Evolutionary conservation across 2,329 filamentous ascomycete species (phyloP).

Genomic region (Ceratocystiopsis minuta): DNA sequence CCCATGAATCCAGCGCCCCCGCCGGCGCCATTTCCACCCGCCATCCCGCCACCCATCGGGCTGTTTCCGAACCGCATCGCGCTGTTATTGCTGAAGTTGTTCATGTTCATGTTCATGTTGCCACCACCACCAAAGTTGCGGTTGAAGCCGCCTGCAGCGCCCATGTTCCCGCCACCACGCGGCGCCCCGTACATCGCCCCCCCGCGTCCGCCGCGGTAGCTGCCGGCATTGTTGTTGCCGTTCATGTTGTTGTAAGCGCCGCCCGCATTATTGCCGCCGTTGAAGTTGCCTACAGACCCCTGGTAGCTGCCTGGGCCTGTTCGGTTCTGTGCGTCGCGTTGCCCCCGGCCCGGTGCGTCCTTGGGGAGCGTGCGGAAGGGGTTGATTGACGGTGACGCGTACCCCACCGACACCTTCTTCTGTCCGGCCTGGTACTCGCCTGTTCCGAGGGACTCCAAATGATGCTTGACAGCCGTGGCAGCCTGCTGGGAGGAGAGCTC

Average conservation of each 20-base stretch:
- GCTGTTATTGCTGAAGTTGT: constrained; percentile 16
- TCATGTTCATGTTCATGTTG: constrained; percentile 23
- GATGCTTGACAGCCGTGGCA: constrained; percentile 67
- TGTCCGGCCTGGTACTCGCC: constrained; percentile 34
- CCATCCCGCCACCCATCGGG: constrained; percentile 29
- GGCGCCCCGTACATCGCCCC: constrained; percentile 16
- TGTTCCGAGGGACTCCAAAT: constrained; percentile 47
- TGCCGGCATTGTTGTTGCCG: constrained; percentile 26
- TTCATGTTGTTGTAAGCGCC: constrained; percentile 28
- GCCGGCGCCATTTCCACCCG: constrained; percentile 16
- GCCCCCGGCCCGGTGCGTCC: constrained; percentile 56
- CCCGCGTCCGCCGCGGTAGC: constrained; percentile 8
- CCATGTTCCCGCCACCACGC: constrained; percentile 21
- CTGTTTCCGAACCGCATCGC: constrained; percentile 17
- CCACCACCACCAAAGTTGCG: constrained; percentile 26
- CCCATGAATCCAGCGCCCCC: constrained; percentile 24
- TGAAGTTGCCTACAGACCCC: no score
- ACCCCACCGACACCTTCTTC: constrained; percentile 58
- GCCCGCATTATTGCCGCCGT: constrained; percentile 26
- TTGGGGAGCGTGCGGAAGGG: constrained; percentile 85
- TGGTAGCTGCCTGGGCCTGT: constrained; percentile 20
- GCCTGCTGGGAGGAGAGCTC: constrained; percentile 73
- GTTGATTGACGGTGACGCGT: constrained; percentile 60
- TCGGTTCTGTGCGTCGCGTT: constrained; percentile 44
- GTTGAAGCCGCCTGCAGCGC: constrained; percentile 14